Conservation (phyloP, 148 eudicot species). For the Nepenthes mirabilis region DNA sequence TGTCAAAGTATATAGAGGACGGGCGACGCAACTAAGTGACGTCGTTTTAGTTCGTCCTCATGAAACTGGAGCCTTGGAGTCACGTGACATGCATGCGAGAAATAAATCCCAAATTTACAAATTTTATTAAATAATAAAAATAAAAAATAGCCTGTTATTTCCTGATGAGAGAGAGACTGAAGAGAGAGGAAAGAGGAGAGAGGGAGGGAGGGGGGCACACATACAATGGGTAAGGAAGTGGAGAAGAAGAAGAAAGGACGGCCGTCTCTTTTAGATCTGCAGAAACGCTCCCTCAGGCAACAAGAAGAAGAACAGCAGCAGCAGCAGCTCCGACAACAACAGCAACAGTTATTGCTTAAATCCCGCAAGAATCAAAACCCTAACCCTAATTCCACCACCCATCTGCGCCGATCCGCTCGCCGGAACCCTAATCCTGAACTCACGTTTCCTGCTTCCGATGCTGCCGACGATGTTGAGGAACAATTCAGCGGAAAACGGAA, state of each 20-base stretch:
- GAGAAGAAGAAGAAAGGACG: conserved; percentile 48
- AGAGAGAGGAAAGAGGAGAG: conserved; percentile 10
- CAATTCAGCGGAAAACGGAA: conserved; percentile 4
- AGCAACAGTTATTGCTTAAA: conserved; percentile 1
- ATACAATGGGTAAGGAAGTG: conserved; percentile 28
- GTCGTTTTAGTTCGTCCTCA: no score
- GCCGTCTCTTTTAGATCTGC: conserved; percentile 44
- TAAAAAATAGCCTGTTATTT: conserved; percentile 6
- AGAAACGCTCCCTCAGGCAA: conserved; percentile 26
- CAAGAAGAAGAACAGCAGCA: conserved; percentile 15
- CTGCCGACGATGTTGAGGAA: conserved; percentile 10
- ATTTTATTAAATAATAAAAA: neutral
- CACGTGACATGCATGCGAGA: no score
- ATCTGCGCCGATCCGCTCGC: conserved; percentile 31
- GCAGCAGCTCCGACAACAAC: conserved; percentile 1
- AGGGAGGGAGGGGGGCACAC: conserved; percentile 5
- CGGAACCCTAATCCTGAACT: conserved; percentile 29
- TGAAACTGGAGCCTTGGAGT: no score
- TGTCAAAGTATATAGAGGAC: no score
- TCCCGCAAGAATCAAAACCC: conserved; percentile 9
- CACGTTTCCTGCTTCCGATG: neutral
- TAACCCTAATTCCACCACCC: conserved; percentile 11
- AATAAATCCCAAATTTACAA: no score
- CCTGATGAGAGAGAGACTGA: conserved; percentile 1
- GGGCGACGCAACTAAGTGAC: no score